phyloP scores from a whole-genome alignment of 2,329 filamentous ascomycete species.

The Akanthomyces muscarius region DNA sequence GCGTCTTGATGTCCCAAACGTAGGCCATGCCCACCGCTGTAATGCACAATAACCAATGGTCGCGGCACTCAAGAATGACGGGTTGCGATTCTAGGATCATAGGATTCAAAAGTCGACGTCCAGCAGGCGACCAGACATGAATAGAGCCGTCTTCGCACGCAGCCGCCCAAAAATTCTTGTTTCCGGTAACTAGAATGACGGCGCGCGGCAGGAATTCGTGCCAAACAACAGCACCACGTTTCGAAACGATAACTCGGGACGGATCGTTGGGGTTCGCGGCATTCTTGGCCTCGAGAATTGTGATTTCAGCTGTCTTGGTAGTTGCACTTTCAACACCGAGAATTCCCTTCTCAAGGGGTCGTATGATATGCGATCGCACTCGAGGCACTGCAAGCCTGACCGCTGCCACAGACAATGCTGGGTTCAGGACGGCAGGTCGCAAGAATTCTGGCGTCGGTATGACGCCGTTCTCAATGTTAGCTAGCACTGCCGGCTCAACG shows the following conservation, averaged over 20 bases:
- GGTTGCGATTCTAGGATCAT: conserved; percentile 87
- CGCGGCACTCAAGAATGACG: conserved; percentile 86
- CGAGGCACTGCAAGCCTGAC: conserved; percentile 83
- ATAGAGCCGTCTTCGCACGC: conserved; percentile 90
- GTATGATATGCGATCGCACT: conserved; percentile 75
- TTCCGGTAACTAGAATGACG: conserved; percentile 87
- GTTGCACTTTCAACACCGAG: conserved; percentile 59
- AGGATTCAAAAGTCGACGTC: conserved; percentile 78
- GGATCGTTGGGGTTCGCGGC: conserved; percentile 74
- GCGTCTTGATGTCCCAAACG: conserved; percentile 86
- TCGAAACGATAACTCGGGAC: conserved; percentile 75
- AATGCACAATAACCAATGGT: conserved; percentile 85
- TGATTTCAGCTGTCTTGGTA: conserved; percentile 60
- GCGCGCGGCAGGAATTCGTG: conserved; percentile 87
- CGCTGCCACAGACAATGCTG: conserved; percentile 75
- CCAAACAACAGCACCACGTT: conserved; percentile 79
- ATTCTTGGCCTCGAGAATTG: conserved; percentile 86
- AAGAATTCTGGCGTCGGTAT: conserved; percentile 76
- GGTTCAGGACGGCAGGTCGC: conserved; percentile 81
- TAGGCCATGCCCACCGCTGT: conserved; percentile 84
- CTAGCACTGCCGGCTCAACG: conserved; percentile 67
- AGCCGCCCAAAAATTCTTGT: conserved; percentile 84
- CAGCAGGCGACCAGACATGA: conserved; percentile 89
- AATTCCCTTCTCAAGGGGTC: conserved; percentile 69
- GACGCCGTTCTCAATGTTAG: conserved; percentile 55